Conservation (phyloP, 164 flowering plant species). For the Stephania japonica region DNA sequence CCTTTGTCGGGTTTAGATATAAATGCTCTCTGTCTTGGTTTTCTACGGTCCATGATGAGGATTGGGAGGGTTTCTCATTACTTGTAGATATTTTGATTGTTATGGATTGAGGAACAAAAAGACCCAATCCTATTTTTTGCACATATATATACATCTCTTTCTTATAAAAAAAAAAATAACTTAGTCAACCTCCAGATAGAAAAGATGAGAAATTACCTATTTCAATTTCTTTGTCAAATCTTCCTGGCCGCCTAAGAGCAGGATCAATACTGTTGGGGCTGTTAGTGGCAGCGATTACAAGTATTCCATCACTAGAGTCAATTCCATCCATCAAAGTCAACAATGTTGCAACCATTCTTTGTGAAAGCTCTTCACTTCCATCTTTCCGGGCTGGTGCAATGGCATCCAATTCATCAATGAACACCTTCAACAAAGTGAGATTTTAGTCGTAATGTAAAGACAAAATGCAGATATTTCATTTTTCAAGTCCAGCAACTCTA, state of each 20-base stretch:
- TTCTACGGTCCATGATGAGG: too few relatives aligned
- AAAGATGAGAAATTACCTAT: slow-evolving; percentile 44
- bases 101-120: too few relatives aligned
- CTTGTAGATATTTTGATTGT: too few relatives aligned
- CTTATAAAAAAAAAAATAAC: too few relatives aligned
- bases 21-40: too few relatives aligned
- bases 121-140: too few relatives aligned
- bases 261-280: slow-evolving; percentile 85
- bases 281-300: slow-evolving; percentile 85
- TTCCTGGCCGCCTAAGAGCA: slow-evolving; percentile 90
- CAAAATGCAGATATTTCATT: background rate
- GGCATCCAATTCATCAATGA: slow-evolving; percentile 97
- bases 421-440: slow-evolving; percentile 42
- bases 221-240: slow-evolving; percentile 91
- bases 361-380: slow-evolving; percentile 83
- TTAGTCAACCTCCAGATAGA: background rate
- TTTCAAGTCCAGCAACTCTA: too few relatives aligned
- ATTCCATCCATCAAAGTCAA: slow-evolving; percentile 91
- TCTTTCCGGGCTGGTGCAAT: slow-evolving; percentile 90
- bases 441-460: background rate
- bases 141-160: too few relatives aligned
- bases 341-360: slow-evolving; percentile 84
- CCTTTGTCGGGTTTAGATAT: too few relatives aligned
- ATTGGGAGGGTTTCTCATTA: too few relatives aligned
- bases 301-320: slow-evolving; percentile 44